These are phyloP conservation scores for Phytophthora brassicae DNA, from an alignment of 352 stramenopile species.

Conservation along the genomic window DNA sequence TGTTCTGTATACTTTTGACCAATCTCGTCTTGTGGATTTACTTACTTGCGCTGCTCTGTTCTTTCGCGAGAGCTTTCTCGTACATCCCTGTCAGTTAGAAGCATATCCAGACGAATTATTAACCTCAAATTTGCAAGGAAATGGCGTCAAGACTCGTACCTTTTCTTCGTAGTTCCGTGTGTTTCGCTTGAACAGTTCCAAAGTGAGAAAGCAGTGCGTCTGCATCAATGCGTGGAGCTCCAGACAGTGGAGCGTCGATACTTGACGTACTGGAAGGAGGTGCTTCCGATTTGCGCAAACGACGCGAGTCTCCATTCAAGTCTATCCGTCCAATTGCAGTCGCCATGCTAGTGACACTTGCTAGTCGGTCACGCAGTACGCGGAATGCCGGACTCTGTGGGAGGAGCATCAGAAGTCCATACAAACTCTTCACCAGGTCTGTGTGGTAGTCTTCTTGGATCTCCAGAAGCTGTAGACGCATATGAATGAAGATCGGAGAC, in stretches of 20 bases:
- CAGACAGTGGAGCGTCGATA: conserved; percentile 11
- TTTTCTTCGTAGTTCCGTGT: conserved; percentile 73
- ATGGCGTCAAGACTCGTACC: conserved; percentile 29
- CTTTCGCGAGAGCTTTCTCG: conserved; percentile 68
- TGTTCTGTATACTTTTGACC: no score
- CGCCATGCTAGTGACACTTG: conserved; percentile 87
- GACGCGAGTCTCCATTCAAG: conserved; percentile 37
- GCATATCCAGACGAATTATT: background rate
- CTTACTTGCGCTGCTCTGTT: conserved; percentile 30
- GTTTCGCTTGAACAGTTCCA: conserved; percentile 69
- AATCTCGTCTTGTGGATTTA: conserved; percentile 1
- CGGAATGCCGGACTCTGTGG: conserved; percentile 91
- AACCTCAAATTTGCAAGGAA: background rate
- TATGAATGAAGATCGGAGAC: conserved; percentile 98
- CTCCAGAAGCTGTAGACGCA: conserved; percentile 98
- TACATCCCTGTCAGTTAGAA: conserved; percentile 38
- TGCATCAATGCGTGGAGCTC: conserved; percentile 44
- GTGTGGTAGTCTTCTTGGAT: conserved; percentile 94
- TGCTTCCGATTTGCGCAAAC: conserved; percentile 17
- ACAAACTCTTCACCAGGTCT: conserved; percentile 96
- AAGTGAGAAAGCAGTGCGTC: conserved; percentile 69
- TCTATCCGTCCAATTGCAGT: conserved; percentile 81
- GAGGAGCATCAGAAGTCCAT: conserved; percentile 97
- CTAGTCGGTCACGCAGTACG: conserved; percentile 80
- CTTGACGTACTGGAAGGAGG: conserved; percentile 17